phyloP scores from a whole-genome alignment of 2,329 filamentous ascomycete species.

The Ascochyta lentis region DNA sequence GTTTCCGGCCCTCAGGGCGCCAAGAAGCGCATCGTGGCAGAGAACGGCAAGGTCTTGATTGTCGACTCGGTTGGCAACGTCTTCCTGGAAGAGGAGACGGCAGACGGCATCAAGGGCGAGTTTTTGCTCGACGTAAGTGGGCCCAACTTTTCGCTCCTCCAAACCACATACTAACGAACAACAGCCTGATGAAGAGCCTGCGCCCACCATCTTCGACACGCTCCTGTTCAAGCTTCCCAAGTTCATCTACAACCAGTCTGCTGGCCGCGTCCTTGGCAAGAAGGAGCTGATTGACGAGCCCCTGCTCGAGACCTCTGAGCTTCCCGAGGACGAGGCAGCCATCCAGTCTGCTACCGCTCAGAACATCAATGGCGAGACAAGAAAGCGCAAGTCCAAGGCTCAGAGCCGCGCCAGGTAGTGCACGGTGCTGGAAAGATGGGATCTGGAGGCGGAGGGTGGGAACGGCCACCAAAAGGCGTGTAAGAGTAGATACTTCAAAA shows the following conservation, averaged over 20 bases:
- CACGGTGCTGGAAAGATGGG: not conserved
- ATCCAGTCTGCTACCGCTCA: conserved; percentile 52
- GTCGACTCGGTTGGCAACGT: conserved; percentile 93
- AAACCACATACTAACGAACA: conserved; percentile 20
- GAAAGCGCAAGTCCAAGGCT: conserved; percentile 48
- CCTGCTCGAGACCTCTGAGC: conserved; percentile 45
- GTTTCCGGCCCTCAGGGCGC: conserved; percentile 71
- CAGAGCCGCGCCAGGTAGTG: conserved; percentile 33
- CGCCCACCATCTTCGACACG: conserved; percentile 81
- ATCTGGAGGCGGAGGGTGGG: no score
- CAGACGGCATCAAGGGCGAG: conserved; percentile 82
- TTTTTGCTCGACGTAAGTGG: conserved; percentile 83
- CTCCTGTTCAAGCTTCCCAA: conserved; percentile 79
- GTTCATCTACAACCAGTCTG: conserved; percentile 67
- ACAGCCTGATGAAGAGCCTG: conserved; percentile 78
- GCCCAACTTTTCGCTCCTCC: not conserved
- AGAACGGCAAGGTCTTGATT: conserved; percentile 94
- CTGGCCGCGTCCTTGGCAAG: conserved; percentile 53
- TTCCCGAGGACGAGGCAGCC: conserved; percentile 48
- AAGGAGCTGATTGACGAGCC: conserved; percentile 46
- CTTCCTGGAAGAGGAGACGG: conserved; percentile 89
- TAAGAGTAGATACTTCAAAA: conserved; percentile 13
- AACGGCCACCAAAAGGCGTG: not conserved
- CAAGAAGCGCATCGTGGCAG: conserved; percentile 86
- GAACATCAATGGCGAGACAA: conserved; percentile 55